A percentile compares a stretch with the other conserved stretches of the same genome.
Conservation (phyloP, 768 basidiomycete species). For the Agrocybe chaxingu region DNA sequence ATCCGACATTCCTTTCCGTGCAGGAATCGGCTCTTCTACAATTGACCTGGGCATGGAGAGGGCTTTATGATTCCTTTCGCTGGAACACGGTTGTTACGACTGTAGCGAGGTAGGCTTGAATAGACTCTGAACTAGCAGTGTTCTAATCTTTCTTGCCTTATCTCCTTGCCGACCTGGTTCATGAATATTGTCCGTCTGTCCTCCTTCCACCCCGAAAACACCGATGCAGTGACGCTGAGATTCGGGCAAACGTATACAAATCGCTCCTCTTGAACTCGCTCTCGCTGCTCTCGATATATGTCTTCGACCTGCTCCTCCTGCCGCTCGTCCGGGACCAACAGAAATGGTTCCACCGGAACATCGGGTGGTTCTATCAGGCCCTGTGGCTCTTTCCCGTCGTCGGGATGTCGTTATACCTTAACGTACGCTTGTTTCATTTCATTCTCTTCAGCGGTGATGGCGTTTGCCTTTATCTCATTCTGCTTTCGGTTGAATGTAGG, state of each 20-base stretch:
- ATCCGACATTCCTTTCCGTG: slow-evolving; percentile 69
- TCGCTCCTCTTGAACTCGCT: slow-evolving; percentile 70
- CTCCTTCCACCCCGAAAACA: no score
- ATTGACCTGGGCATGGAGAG: slow-evolving; percentile 51
- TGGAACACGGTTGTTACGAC: slow-evolving; percentile 64
- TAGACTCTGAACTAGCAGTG: neutral
- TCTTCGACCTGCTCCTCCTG: slow-evolving; percentile 69
- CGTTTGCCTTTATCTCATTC: neutral
- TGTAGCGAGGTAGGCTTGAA: slow-evolving; percentile 48
- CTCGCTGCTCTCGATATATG: slow-evolving; percentile 69
- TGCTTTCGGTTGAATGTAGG: slow-evolving; percentile 37
- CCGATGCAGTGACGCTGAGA: slow-evolving; percentile 61
- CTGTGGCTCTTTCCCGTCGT: slow-evolving; percentile 82
- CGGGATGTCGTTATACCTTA: slow-evolving; percentile 74
- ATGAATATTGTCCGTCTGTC: no score
- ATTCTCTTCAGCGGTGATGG: neutral
- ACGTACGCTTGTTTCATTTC: slow-evolving; percentile 46
- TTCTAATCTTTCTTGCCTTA: neutral
- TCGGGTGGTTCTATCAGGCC: slow-evolving; percentile 73
- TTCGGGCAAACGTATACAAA: slow-evolving; percentile 72
- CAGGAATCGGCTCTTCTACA: slow-evolving; percentile 61
- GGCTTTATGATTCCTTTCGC: slow-evolving; percentile 68
- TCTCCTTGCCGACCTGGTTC: neutral
- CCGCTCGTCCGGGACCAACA: slow-evolving; percentile 63
- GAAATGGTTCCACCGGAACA: slow-evolving; percentile 67